Evolutionary conservation across 148 eudicot species (phyloP).

Genomic region (Silene latifolia): DNA sequence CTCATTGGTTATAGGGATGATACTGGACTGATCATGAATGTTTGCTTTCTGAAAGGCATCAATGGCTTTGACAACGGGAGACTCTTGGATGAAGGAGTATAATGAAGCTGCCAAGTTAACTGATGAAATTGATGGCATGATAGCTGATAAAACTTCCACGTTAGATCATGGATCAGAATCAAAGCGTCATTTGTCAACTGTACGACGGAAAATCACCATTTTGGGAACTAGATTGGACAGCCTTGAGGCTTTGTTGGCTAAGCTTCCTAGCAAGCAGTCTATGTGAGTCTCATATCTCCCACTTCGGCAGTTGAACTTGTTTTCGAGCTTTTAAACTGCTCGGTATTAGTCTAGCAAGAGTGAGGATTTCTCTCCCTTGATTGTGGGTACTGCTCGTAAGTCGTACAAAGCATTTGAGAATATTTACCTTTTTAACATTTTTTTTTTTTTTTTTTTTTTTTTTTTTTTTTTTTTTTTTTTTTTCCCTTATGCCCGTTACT

Average conservation of each 20-base stretch:
- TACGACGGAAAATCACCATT: slow-evolving; percentile 79
- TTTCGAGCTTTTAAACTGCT: background rate
- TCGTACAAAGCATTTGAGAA: background rate
- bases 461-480: no score
- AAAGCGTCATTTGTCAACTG: slow-evolving; percentile 74
- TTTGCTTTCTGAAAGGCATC: slow-evolving; percentile 21
- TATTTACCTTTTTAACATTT: background rate
- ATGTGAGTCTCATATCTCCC: slow-evolving; percentile 45
- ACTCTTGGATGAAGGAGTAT: slow-evolving; percentile 79
- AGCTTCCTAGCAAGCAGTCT: slow-evolving; percentile 66
- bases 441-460: background rate
- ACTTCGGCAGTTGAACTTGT: slow-evolving; percentile 8
- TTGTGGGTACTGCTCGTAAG: background rate
- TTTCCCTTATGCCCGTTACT: background rate
- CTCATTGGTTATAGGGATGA: background rate
- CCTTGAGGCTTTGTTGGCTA: slow-evolving; percentile 57
- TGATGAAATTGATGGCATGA: slow-evolving; percentile 69
- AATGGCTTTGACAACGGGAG: slow-evolving; percentile 64
- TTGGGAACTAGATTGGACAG: slow-evolving; percentile 86
- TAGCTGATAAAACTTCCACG: slow-evolving; percentile 61
- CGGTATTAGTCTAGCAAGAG: background rate
- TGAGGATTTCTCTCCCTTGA: background rate
- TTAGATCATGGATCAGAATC: slow-evolving; percentile 60
- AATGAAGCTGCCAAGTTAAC: slow-evolving; percentile 76
- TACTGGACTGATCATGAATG: background rate